Conservation (phyloP, 345 rosid species). For the Cardamine occulta region DNA sequence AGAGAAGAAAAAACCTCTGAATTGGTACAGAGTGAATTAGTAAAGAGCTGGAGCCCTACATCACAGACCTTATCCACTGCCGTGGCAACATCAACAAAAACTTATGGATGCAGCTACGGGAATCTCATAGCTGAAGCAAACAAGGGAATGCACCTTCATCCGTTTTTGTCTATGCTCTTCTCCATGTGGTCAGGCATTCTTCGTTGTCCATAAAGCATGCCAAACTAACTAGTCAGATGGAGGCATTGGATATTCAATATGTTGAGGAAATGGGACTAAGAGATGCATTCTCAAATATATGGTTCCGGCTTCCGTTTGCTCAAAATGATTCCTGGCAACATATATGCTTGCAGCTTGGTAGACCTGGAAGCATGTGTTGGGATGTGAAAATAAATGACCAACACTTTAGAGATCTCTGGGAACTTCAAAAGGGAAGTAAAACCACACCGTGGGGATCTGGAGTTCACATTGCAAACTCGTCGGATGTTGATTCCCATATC, state of each 20-base stretch:
- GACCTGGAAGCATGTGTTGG: conserved; percentile 98
- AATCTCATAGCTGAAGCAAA: conserved; percentile 90
- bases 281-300: conserved; percentile 82
- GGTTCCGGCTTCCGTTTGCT: conserved; percentile 94
- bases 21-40: conserved; percentile 40
- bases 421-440: conserved; percentile 88
- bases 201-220: conserved; percentile 93
- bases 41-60: conserved; percentile 44
- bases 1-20: conserved; percentile 65
- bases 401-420: conserved; percentile 98
- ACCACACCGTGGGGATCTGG: conserved; percentile 89
- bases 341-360: conserved; percentile 96
- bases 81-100: conserved; percentile 52
- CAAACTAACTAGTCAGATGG: conserved; percentile 96
- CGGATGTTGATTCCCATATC: conserved; percentile 93
- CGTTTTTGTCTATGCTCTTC: conserved; percentile 83
- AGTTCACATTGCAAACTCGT: conserved; percentile 89
- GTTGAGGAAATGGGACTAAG: conserved; percentile 84
- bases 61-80: conserved; percentile 48
- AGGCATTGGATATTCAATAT: conserved; percentile 80
- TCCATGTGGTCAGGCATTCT: conserved; percentile 93
- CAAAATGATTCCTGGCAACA: conserved; percentile 85
- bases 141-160: conserved; percentile 82
- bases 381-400: conserved; percentile 97
- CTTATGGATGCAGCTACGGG: conserved; percentile 68